Base-by-base conservation (phyloP, 331 rosid species). In the Arachis monticola region DNA sequence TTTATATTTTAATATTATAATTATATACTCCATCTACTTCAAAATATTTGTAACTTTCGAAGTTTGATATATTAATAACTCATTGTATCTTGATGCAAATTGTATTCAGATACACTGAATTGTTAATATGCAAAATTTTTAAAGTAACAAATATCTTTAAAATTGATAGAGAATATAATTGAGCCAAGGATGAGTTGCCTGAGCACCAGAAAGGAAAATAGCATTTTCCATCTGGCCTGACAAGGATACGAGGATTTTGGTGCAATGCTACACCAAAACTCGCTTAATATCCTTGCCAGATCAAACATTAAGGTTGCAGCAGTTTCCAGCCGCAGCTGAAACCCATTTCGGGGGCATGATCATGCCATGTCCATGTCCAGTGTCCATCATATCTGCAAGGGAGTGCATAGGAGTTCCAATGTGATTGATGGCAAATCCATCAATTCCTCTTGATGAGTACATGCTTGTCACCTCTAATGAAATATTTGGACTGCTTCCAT, bases 121-220 rank as follows among this genome's bases (percentile, higher is more conserved):
- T 22, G 27, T 22, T 22, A 22, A 22, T 22, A 22, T 22, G 27
- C 27, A 22, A 22, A 22, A 22, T 22, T 22, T 22, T 22, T 22
- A 22, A 22, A 22, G 27, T 22, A 22, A 22, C 27, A 22, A 22
- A 22, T 22, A 22, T 22, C 1, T 22, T 22, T 22, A 22, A 22
- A 22, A 22, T 22, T 22, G 27, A 22, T 22, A 22, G 27, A 22
- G 27, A 22, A 22, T 51, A 53, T 53, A 53, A 5, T 12, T 30
- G 88, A 90, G 93, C 96, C 93, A 90, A 82, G 89, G 77, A 88
- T 85, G 92, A 84, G 9, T 86, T 85, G 89, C 92, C 87, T 47
- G 47, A 64, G 73, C 80, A 57, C 61, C 67, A 12, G 82, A 60
- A 17, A 58, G 73, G 65, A 50, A 53, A 66, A 71, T 6, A 51